These are phyloP conservation scores for Ceratobasidium sp. DNA, from an alignment of 1,284 basidiomycete genomes.

Conservation along the genomic window DNA sequence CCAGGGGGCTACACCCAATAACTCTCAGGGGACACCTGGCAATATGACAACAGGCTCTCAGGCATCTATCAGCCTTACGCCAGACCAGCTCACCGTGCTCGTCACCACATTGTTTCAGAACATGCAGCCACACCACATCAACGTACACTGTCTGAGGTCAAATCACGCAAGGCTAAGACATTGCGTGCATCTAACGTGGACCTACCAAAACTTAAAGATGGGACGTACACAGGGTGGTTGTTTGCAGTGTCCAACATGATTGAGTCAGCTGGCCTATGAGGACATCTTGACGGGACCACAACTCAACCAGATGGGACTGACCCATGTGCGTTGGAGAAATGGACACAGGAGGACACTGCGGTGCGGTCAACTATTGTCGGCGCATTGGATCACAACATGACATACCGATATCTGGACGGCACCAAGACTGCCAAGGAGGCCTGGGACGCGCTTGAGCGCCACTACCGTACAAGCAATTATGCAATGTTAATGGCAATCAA, in stretches of 20 bases:
- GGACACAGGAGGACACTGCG: not conserved
- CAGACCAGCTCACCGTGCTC: not conserved
- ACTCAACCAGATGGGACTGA: not conserved
- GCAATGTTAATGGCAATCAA: not conserved
- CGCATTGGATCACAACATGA: not conserved
- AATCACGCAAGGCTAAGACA: not conserved
- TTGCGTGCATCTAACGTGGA: not conserved
- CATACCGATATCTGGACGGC: not conserved
- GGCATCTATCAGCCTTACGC: not conserved
- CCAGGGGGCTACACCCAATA: not conserved
- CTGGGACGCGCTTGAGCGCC: not conserved
- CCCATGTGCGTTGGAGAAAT: not conserved
- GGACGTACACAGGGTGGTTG: not conserved
- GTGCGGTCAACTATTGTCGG: not conserved
- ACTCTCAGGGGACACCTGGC: not conserved
- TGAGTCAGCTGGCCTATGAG: not conserved
- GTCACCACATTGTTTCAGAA: not conserved
- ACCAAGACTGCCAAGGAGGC: not conserved
- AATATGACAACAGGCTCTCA: not conserved
- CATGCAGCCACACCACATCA: not conserved
- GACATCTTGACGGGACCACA: slow-evolving; percentile 1
- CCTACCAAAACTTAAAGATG: slow-evolving; percentile 15
- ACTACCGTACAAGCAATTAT: not conserved
- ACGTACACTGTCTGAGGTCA: not conserved
- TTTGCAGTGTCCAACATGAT: not conserved